Evolutionary conservation across 176 grass and related monocot species (phyloP).

Genomic region (Dendrocalamus sinicus): DNA sequence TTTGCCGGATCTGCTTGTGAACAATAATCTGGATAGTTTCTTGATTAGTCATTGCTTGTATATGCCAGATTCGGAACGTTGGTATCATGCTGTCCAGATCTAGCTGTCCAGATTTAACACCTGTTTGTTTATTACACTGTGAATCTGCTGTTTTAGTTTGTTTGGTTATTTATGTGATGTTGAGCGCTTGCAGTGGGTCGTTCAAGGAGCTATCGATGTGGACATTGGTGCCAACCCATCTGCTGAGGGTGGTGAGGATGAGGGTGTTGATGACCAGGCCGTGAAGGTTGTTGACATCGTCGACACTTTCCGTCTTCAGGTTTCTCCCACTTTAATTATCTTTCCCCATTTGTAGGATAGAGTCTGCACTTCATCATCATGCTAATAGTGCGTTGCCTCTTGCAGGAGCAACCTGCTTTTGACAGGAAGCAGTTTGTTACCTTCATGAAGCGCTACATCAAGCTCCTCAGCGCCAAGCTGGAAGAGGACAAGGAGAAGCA

Average conservation of each 20-base stretch:
- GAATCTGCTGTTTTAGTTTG: not conserved
- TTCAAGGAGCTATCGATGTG: constrained; percentile 67
- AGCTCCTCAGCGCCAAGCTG: constrained; percentile 55
- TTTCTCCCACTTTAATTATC: not conserved
- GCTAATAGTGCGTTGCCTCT: not conserved
- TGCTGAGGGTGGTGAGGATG: constrained; percentile 74
- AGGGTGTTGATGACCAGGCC: constrained; percentile 68
- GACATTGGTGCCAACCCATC: constrained; percentile 98
- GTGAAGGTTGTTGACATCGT: constrained; percentile 90
- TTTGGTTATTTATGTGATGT: not conserved
- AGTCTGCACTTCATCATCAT: not conserved
- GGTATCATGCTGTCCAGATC: not conserved
- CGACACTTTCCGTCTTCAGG: constrained; percentile 95
- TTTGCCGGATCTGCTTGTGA: not conserved
- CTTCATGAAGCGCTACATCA: constrained; percentile 88
- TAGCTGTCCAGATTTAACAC: not conserved
- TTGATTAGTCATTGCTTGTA: not conserved
- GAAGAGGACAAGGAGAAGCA: constrained; percentile 55
- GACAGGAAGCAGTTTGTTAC: constrained; percentile 84
- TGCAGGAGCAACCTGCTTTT: constrained; percentile 85
- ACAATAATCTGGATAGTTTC: not conserved
- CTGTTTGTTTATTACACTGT: not conserved
- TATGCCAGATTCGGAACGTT: not conserved
- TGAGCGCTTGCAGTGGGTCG: constrained; percentile 67
- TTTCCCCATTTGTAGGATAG: not conserved